Evolutionary conservation across 768 basidiomycete species (phyloP), one percentile per base, ranked within the genome.

Genomic region (Tremella fuciformis): DNA sequence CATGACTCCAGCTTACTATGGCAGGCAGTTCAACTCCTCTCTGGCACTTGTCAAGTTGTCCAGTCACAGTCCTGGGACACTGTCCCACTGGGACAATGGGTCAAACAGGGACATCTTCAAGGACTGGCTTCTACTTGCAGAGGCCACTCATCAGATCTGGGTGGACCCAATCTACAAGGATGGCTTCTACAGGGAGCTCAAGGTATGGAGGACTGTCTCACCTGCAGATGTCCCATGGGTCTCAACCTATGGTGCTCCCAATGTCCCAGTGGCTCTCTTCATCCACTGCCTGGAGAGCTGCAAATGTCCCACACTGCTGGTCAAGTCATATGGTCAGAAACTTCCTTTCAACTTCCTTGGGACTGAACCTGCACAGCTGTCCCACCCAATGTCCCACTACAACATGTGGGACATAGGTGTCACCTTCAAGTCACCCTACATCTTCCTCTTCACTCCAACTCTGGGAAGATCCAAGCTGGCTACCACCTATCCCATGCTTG

Each of bases 251-350:
- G 24, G 15, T 41, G 11, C 59, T 58, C 4, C 49, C 38, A 2
- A 29, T 38, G 50, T 64, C 42, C 51, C 63, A 7, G 47, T 29
- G 19, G 13, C 50, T 7, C 55, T 64, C 34, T 60, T 64, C 42
- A 29, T 64, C 8, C 60, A 51, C 42, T 64, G 63, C 34, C 56
- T 64, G 25, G 53, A 16, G 1, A 13, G n/a, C 1, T 54, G 49
- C 6, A 51, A 52, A 19, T 65, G 64, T 40, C 19, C 13, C 21
- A 58, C 57, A 13, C 41, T 62, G 0, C 47, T 46, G 6, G 46
- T 65, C 47, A 62, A 65, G 44, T 52, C 53, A 8, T 65, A 65
- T 21, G 64, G 64, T 34, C 59, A 64, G 53, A 65, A 65, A 48
- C 50, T 61, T 15, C 63, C 59, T 13, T 11, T 65, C 15, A 37